Percentiles rank a stretch among this genome's conserved stretches.
Conservation (phyloP, 2,329 filamentous ascomycete genomes). For the Cladosporium velox region DNA sequence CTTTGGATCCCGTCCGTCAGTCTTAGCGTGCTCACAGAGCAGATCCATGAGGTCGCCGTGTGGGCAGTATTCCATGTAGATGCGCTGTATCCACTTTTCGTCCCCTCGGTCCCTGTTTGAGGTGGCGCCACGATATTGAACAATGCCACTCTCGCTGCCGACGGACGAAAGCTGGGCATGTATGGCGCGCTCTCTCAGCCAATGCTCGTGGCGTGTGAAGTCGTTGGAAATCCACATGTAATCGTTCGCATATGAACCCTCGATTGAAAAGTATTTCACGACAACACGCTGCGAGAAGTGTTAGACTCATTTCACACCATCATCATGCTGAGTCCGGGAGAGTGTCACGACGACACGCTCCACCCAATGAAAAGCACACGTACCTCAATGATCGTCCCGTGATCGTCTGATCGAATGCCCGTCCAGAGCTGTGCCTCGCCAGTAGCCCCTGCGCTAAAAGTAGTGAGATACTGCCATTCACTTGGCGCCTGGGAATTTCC, state of each 20-base stretch:
- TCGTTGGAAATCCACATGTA: not conserved
- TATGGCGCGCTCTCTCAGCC: not conserved
- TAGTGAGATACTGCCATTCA: not conserved
- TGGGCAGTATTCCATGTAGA: constrained; percentile 6
- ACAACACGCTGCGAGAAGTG: not conserved
- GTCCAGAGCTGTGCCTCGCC: not conserved
- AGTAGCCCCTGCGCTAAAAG: not conserved
- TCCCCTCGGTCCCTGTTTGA: too few species aligned
- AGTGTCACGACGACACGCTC: too few species aligned
- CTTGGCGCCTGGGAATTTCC: not conserved
- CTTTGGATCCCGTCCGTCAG: not conserved
- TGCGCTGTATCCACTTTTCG: not conserved
- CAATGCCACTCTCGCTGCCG: not conserved
- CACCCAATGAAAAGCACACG: not conserved
- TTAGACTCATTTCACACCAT: not conserved
- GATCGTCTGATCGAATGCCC: not conserved
- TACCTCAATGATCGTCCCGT: not conserved
- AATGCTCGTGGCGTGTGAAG: not conserved
- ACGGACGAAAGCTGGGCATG: not conserved
- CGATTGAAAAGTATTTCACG: not conserved
- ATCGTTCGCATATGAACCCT: not conserved
- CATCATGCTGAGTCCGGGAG: not conserved
- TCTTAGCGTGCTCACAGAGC: not conserved
- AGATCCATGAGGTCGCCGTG: not conserved
- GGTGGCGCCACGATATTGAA: not conserved